Evolutionary conservation across 352 stramenopile species (phyloP).

Genomic region (Phytophthora pistaciae): DNA sequence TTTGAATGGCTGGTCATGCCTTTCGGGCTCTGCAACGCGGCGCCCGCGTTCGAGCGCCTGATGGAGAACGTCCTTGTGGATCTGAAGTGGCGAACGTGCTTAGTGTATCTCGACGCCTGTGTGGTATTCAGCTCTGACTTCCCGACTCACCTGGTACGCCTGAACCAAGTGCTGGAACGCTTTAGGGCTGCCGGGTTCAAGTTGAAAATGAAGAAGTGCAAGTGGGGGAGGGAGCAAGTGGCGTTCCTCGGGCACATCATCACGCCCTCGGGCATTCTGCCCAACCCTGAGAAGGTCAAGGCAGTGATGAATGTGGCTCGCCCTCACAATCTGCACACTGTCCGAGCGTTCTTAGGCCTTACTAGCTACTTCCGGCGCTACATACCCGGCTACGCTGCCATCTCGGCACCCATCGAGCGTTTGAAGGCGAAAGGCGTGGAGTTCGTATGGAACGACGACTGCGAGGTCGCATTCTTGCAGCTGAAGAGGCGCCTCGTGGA

Average conservation of each 20-base stretch:
- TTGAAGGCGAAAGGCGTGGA: too few species aligned
- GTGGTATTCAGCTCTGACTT: conserved; percentile 7
- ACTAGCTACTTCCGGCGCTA: conserved; percentile 10
- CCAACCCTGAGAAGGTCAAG: conserved; percentile 17
- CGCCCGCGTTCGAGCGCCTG: not conserved
- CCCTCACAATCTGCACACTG: not conserved
- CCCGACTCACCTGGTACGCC: not conserved
- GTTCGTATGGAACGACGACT: too few species aligned
- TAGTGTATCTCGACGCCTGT: conserved; percentile 10
- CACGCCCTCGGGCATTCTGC: not conserved
- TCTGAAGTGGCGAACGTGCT: conserved; percentile 3
- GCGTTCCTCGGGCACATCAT: conserved; percentile 12
- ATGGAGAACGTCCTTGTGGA: conserved; percentile 11
- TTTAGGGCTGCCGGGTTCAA: conserved; percentile 1
- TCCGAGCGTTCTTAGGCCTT: not conserved
- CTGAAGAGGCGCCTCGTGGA: too few species aligned
- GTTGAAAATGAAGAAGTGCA: conserved; percentile 16
- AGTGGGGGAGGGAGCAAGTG: conserved; percentile 2
- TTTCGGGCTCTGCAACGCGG: conserved; percentile 7
- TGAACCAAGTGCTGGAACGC: not conserved
- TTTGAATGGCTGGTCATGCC: conserved; percentile 6
- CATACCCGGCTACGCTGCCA: conserved; percentile 3
- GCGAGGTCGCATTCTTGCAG: too few species aligned
- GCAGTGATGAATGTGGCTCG: not conserved
- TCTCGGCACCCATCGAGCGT: not conserved